Conservation (phyloP, 306 rosid species). For the Dryas drummondii region DNA sequence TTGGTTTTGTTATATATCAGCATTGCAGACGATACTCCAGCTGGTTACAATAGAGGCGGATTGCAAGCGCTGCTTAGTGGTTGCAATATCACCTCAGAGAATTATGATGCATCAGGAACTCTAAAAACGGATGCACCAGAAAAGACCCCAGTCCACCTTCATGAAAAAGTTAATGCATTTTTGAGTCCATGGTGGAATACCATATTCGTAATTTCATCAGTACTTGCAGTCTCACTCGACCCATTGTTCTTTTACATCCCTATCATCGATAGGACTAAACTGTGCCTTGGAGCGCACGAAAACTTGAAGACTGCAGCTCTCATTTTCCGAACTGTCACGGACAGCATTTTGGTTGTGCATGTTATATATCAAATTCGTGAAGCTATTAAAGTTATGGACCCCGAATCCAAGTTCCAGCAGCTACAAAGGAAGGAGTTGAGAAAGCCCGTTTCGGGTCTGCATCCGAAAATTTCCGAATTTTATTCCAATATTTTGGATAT, state of each 20-base stretch:
- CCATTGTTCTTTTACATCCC: conserved; percentile 39
- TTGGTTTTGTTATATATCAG: too few species aligned
- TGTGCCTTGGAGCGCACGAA: conserved; percentile 26
- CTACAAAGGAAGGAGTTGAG: not conserved
- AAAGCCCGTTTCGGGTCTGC: too few species aligned
- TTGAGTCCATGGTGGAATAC: conserved; percentile 14
- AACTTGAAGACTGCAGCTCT: conserved; percentile 11
- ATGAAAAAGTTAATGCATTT: not conserved
- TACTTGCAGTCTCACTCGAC: conserved; percentile 29
- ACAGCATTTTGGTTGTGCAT: conserved; percentile 22
- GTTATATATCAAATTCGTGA: not conserved
- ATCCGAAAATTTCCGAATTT: too few species aligned
- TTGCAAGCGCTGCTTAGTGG: too few species aligned
- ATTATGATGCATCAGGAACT: too few species aligned
- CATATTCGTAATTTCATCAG: conserved; percentile 27
- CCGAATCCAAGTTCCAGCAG: not conserved
- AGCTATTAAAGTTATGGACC: too few species aligned
- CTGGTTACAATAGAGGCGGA: too few species aligned
- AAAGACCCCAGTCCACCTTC: not conserved
- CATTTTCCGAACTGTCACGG: conserved; percentile 21
- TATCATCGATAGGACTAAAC: not conserved
- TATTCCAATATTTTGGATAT: not conserved
- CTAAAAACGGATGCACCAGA: too few species aligned
- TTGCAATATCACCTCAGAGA: too few species aligned
- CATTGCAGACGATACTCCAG: too few species aligned